Evolutionary conservation across 805 yeast species (phyloP), one percentile per base, ranked within the genome.

Genomic region (Ogataea glucozyma): DNA sequence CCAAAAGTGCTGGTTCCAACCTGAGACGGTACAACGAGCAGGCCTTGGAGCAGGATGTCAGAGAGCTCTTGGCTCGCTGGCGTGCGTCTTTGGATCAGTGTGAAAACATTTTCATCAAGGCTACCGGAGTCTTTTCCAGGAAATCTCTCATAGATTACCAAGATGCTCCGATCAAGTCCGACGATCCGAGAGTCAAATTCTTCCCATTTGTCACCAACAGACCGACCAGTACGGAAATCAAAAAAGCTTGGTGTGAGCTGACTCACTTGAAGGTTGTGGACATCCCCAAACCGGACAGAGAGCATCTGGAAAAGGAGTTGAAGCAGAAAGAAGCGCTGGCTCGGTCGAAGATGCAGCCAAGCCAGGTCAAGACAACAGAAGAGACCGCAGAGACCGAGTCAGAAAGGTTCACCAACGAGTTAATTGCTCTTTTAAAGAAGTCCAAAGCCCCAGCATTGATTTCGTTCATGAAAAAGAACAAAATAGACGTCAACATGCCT

Each of bases 1-100:
- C 98, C 6, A 88, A 88, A 49, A 88, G 97, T 19, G 99, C 97
- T 0, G 99, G 99, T 39, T 85, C 97, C 1, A 79, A 81, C 41
- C 72, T 93, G 34, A 81, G 99, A 68, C 74, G 99, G 47, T 82
- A 88, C 55, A 91, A 90, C 56, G 99, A 93, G 64, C 83, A 81
- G 43, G 91, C 91, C 1, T 70, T 93, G 43, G 78, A 78, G 43
- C 72, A 75, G 40, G 99, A 93, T 48, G 81, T 93, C n/a, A 73
- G 83, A 44, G 83, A 79, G 26, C 62, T 90, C 33, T 59, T 93
- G 32, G 61, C 58, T 3, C 64, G 67, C 13, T 93, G 99, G 98
- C 72, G 72, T 47, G 58, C 65, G 0, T 70, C 78, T 24, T 60
- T 91, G 27, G 66, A 69, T 2, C 69, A 73, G 11, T 89, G 96